These are phyloP conservation scores for Lentinula novae-zelandiae DNA, from an alignment of 1,284 basidiomycete species.

Conservation along the genomic window DNA sequence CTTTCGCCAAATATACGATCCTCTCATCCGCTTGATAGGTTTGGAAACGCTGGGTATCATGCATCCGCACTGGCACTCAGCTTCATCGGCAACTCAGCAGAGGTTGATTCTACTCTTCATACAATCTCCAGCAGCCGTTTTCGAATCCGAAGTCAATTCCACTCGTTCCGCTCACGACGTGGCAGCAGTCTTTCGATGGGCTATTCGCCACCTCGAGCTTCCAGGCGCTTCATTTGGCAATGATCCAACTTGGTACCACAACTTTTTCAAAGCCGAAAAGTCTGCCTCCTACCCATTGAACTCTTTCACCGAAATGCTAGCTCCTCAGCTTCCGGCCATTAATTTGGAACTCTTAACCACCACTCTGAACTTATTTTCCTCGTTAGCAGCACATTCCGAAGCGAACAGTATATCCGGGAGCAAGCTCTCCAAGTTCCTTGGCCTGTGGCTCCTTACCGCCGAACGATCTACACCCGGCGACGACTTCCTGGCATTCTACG, in stretches of 20 bases:
- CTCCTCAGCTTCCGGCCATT: conserved; percentile 50
- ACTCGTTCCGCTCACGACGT: conserved; percentile 69
- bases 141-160: conserved; percentile 60
- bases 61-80: conserved; percentile 77
- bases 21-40: conserved; percentile 35
- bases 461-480: conserved; percentile 43
- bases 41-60: conserved; percentile 74
- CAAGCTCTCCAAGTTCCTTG: conserved; percentile 66
- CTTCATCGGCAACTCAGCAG: conserved; percentile 62
- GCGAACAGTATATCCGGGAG: conserved; percentile 68
- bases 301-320: conserved; percentile 56
- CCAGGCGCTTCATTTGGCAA: conserved; percentile 55
- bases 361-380: conserved; percentile 58
- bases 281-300: conserved; percentile 50
- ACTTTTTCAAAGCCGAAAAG: conserved; percentile 57
- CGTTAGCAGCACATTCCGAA: conserved; percentile 67
- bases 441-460: conserved; percentile 63
- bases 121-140: conserved; percentile 49
- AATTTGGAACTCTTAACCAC: conserved; percentile 56
- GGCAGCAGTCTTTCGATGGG: conserved; percentile 77
- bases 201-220: conserved; percentile 63
- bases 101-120: conserved; percentile 70
- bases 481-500: conserved; percentile 62
- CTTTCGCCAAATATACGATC: conserved; percentile 6
- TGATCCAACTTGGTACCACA: conserved; percentile 60